These are phyloP conservation scores for Sicyos edulis DNA, from an alignment of 306 rosid species.

Conservation along the genomic window DNA sequence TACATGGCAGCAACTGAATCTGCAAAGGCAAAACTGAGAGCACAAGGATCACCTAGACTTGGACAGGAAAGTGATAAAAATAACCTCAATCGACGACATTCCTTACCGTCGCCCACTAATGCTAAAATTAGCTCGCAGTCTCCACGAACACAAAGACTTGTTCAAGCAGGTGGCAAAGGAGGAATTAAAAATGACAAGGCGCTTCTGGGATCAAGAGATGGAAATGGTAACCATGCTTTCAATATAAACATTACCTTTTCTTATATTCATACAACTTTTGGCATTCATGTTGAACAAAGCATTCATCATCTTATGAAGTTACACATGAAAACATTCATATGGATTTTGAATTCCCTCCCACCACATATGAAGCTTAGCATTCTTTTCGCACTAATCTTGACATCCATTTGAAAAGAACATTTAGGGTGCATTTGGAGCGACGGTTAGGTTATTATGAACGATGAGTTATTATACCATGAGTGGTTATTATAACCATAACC, in stretches of 20 bases:
- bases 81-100: constrained; percentile 63
- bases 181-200: constrained; percentile 49
- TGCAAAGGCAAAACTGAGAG: constrained; percentile 94
- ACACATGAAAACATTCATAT: not conserved
- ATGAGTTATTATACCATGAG: too few relatives aligned
- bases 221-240: constrained; percentile 52
- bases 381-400: not conserved
- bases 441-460: too few relatives aligned
- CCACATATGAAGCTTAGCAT: too few relatives aligned
- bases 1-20: constrained; percentile 98
- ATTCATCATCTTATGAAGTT: not conserved
- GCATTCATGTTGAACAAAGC: not conserved
- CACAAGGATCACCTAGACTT: constrained; percentile 83
- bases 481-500: too few relatives aligned
- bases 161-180: constrained; percentile 66
- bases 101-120: constrained; percentile 68
- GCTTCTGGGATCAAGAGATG: constrained; percentile 51
- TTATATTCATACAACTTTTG: not conserved
- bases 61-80: constrained; percentile 64
- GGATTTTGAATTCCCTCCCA: not conserved
- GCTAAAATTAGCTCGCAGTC: constrained; percentile 84
- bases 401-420: not conserved
- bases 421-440: too few relatives aligned
- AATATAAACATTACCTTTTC: not conserved
- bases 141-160: constrained; percentile 75